Evolutionary conservation across 441 rosid species (phyloP).

Genomic region (Adansonia madagascariensis): DNA sequence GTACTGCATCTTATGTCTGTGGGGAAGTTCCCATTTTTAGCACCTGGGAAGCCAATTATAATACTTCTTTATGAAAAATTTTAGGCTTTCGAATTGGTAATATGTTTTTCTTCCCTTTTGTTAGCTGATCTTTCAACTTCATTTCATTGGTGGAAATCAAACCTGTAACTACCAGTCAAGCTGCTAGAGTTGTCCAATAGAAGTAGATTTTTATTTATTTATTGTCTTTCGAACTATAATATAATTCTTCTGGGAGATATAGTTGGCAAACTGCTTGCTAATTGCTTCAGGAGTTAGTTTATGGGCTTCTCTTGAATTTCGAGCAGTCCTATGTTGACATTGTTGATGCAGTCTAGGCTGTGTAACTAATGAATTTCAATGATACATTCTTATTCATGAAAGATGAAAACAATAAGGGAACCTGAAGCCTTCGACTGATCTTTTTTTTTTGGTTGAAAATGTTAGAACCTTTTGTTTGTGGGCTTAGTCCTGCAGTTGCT

Average conservation of each 20-base stretch:
- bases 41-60: background rate
- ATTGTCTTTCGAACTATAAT: background rate
- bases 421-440: background rate
- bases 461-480: constrained; percentile 6
- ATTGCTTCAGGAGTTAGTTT: background rate
- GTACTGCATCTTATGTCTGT: too few species aligned
- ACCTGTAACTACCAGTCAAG: background rate
- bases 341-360: background rate
- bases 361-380: background rate
- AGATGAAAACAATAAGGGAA: background rate
- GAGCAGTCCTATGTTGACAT: background rate
- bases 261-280: too few species aligned
- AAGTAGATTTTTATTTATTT: background rate
- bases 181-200: background rate
- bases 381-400: background rate
- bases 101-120: background rate
- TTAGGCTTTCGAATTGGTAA: background rate
- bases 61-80: background rate
- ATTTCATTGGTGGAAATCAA: background rate
- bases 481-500: background rate
- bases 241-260: constrained; percentile 2
- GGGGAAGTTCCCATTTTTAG: background rate
- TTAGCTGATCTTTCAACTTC: background rate
- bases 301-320: background rate
- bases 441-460: background rate